phyloP scores from a whole-genome alignment of 139 green algal genomes.

The Chlorella sp. region DNA sequence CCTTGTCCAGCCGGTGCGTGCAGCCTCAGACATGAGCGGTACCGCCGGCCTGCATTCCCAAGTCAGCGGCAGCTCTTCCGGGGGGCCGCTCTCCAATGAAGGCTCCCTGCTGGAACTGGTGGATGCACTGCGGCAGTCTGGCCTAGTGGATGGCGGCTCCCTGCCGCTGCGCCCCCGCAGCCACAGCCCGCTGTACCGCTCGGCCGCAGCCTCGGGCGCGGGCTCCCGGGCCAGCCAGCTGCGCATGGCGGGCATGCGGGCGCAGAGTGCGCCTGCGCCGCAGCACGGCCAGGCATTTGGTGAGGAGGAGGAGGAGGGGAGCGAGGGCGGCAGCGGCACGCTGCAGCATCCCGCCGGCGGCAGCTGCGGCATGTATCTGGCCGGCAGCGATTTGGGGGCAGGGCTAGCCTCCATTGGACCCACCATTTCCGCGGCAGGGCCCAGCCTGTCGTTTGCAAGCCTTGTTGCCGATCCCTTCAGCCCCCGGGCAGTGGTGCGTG shows the following conservation, averaged over 20 bases:
- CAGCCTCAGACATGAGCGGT: neutral
- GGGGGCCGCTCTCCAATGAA: too few relatives aligned
- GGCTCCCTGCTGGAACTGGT: neutral
- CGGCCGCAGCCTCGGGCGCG: neutral
- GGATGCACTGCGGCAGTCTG: conserved; percentile 2
- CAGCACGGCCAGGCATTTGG: too few relatives aligned
- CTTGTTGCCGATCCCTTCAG: too few relatives aligned
- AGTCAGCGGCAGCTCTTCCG: neutral
- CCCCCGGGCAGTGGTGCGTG: neutral
- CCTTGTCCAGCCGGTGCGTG: conserved; percentile 13
- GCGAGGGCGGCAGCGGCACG: too few relatives aligned
- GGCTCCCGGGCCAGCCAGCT: neutral
- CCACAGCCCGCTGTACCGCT: neutral
- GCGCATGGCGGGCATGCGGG: neutral
- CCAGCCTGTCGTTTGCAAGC: too few relatives aligned
- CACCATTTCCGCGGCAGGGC: too few relatives aligned
- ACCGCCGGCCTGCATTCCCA: neutral
- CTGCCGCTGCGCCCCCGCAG: conserved; percentile 7
- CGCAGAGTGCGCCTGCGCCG: neutral
- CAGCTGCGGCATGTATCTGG: neutral
- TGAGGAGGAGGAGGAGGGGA: too few relatives aligned
- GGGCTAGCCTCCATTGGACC: too few relatives aligned
- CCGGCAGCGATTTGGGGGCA: neutral
- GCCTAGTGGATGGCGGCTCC: neutral
- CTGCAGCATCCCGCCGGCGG: neutral